These are phyloP conservation scores for Pelargonium australe DNA, from an alignment of 441 rosid species.

Conservation along the genomic window DNA sequence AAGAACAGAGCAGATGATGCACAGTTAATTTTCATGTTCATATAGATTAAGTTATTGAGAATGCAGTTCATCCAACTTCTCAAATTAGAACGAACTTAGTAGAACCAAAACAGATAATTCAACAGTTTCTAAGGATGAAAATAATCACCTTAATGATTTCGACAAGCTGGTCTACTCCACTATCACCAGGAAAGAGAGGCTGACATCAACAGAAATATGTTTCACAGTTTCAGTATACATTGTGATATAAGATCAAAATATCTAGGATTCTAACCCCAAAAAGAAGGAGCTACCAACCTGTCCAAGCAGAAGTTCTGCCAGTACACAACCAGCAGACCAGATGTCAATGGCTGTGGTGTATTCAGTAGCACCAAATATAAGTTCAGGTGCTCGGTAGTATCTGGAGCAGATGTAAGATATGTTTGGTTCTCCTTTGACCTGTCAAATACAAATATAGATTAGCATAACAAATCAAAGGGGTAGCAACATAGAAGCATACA, in stretches of 20 bases:
- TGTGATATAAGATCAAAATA: no score
- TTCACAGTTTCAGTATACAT: background rate
- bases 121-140: background rate
- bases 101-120: no score
- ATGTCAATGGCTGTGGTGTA: slow-evolving; percentile 91
- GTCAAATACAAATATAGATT: slow-evolving; percentile 22
- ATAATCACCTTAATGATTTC: slow-evolving; percentile 78
- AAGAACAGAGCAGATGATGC: background rate
- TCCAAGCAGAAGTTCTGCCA: slow-evolving; percentile 90
- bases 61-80: no score
- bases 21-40: no score
- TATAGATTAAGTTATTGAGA: no score
- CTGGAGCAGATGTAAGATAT: slow-evolving; percentile 94
- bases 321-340: slow-evolving; percentile 98
- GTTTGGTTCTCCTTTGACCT: slow-evolving; percentile 96
- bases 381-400: slow-evolving; percentile 95
- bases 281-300: slow-evolving; percentile 44
- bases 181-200: slow-evolving; percentile 81
- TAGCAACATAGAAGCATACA: background rate
- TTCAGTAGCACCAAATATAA: slow-evolving; percentile 90
- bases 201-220: slow-evolving; percentile 20
- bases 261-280: background rate
- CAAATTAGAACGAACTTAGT: no score
- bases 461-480: background rate
- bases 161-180: slow-evolving; percentile 97